Base-by-base conservation (phyloP, 2,329 filamentous ascomycete genomes). In the Fonsecaea monophora region DNA sequence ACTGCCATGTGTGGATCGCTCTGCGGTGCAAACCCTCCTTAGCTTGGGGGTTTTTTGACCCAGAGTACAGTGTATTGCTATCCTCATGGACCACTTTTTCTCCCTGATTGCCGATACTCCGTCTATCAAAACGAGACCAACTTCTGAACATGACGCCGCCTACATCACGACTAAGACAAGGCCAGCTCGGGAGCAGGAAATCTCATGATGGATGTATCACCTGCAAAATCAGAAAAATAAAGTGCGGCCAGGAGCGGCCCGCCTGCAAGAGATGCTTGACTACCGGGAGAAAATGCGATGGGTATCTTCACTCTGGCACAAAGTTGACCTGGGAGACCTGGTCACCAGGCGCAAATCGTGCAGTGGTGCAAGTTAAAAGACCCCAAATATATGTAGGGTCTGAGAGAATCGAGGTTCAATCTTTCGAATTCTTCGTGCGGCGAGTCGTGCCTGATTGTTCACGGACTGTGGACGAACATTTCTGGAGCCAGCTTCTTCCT, bases 221-320 rank as follows among this genome's bases (percentile, higher is more conserved):
- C 6, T 61, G 59, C 59, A 61, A 61, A 25, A 61, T 53, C 18
- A 30, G 59, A 21, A 53, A 53, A 21, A 56, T 74, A 18, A 74
- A 75, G 58, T 75, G 74, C 53, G 68, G 72, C 30, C 72, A 74
- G 59, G 57, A 67, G 13, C 60, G 53, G 34, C 73, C 73, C 0
- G 38, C 56, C 34, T 75, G 73, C 53, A 38, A 57, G 15, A 68
- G 66, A 50, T 75, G 73, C 48, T 37, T 64, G 9, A 65, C 65
- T 9, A 69, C 72, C 1, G 69, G 70, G 34, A 62, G 72, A 35
- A 30, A 62, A n/a, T 75, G 74, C 48, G 67, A 70, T 56, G 65
- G 65, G 8, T 67, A 67, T 37, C 45, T 38, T 15, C 37, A 10
- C 45, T 6, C 30, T 35, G 37, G 40, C 38, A 5, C 21, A 9